phyloP scores from a whole-genome alignment of 179 eudicot genomes.

The Nepenthes alata region DNA sequence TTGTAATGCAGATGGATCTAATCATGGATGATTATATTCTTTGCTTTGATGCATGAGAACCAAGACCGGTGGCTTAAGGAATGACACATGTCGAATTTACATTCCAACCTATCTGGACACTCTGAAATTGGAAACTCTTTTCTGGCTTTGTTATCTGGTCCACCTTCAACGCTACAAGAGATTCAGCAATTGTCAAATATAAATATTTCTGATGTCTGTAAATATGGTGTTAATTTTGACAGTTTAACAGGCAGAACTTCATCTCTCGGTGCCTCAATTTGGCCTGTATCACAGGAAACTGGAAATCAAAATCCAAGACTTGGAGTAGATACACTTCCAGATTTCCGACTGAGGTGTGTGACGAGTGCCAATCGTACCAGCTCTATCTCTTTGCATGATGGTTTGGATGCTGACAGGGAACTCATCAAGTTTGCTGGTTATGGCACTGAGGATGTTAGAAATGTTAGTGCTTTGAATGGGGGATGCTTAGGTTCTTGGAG shows the following conservation, averaged over 20 bases:
- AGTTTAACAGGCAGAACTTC: constrained; percentile 11
- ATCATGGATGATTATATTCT: constrained; percentile 14
- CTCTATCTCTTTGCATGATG: constrained; percentile 16
- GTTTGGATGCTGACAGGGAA: constrained; percentile 19
- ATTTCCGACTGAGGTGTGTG: constrained; percentile 12
- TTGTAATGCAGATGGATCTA: constrained; percentile 17
- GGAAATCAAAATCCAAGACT: constrained; percentile 16
- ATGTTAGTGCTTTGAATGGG: constrained; percentile 9
- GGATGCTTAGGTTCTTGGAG: constrained; percentile 7
- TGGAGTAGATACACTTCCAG: constrained; percentile 16
- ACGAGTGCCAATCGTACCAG: constrained; percentile 11
- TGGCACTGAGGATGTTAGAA: constrained; percentile 14
- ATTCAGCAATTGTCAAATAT: constrained; percentile 20
- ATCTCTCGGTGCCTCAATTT: constrained; percentile 9
- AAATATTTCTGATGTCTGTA: constrained; percentile 15
- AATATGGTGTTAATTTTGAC: constrained; percentile 11
- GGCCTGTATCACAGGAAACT: constrained; percentile 18
- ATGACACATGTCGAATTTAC: constrained; percentile 22
- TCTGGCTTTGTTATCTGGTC: constrained; percentile 33
- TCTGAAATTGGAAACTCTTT: constrained; percentile 31
- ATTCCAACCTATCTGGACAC: constrained; percentile 19
- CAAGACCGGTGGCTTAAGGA: constrained; percentile 16
- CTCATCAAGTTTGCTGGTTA: constrained; percentile 11
- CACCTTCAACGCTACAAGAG: constrained; percentile 23
- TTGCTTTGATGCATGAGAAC: constrained; percentile 23